Conservation (phyloP, 106 monocot species). For the Ottelia alismoides region DNA sequence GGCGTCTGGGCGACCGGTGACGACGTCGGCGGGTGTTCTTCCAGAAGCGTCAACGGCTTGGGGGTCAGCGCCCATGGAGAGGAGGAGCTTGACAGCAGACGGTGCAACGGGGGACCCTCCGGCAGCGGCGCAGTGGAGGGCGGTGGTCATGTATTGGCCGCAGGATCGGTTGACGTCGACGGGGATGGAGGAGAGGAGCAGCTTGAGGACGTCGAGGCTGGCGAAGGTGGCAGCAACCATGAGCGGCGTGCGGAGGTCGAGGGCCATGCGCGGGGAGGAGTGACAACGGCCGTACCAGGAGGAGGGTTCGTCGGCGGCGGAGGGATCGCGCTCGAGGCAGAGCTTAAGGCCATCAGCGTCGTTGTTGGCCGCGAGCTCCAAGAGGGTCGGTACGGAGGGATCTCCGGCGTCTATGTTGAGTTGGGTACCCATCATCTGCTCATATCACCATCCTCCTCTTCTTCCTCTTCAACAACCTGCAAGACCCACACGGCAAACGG, state of each 20-base stretch:
- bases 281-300: conserved; percentile 61
- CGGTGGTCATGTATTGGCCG: conserved; percentile 41
- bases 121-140: conserved; percentile 74
- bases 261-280: conserved; percentile 32
- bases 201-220: conserved; percentile 29
- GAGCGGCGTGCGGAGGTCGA: conserved; percentile 42
- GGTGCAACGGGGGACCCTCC: conserved; percentile 33
- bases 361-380: no score
- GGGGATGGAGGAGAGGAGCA: conserved; percentile 27
- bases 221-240: conserved; percentile 81
- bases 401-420: no score
- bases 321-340: no score
- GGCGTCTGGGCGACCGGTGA: conserved; percentile 21
- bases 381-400: no score
- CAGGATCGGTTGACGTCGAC: conserved; percentile 37
- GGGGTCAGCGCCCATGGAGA: conserved; percentile 46
- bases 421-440: no score
- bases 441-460: no score
- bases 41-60: conserved; percentile 21
- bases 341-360: no score
- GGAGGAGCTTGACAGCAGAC: conserved; percentile 35
- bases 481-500: no score
- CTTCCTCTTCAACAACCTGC: no score
- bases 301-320: no score
- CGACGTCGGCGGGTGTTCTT: conserved; percentile 39